Percentiles rank a stretch among this genome's conserved stretches.
These are phyloP conservation scores for Trichoderma guizhouense DNA, from an alignment of 2,329 filamentous ascomycete species.

Conservation along the genomic window DNA sequence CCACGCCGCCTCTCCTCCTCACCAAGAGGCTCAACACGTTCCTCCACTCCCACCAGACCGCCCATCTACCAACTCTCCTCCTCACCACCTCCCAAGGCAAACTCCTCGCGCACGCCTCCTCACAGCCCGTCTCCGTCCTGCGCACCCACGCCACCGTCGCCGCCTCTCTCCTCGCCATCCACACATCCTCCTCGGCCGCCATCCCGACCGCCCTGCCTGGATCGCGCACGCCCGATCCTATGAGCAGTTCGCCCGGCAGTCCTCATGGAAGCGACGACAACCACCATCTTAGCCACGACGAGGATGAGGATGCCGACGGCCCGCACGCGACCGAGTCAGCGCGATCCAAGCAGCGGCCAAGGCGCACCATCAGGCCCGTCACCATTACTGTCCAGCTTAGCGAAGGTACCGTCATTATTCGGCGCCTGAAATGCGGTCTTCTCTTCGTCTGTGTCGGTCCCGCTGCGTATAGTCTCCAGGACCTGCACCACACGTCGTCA, in stretches of 20 bases:
- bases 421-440: conserved; percentile 55
- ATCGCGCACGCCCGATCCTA: conserved; percentile 30
- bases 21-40: conserved; percentile 63
- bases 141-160: conserved; percentile 64
- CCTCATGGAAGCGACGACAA: conserved; percentile 23
- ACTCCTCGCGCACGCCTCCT: conserved; percentile 60
- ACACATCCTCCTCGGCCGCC: conserved; percentile 44
- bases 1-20: conserved; percentile 58
- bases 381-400: conserved; percentile 58
- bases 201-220: conserved; percentile 43
- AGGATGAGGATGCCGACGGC: not conserved
- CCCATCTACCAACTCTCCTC: conserved; percentile 57
- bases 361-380: conserved; percentile 32
- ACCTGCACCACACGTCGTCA: conserved; percentile 20
- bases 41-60: conserved; percentile 55
- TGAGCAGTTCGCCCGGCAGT: conserved; percentile 25
- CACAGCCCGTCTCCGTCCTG: conserved; percentile 53
- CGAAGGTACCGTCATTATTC: conserved; percentile 57
- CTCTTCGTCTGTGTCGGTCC: conserved; percentile 60
- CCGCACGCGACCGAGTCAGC: not conserved
- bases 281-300: not conserved
- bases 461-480: conserved; percentile 29
- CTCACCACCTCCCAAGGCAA: conserved; percentile 59
- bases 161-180: conserved; percentile 58
- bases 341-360: not conserved